These are phyloP conservation scores for Coprinopsis cinerea DNA, from an alignment of 768 basidiomycete genomes.

Conservation along the genomic window DNA sequence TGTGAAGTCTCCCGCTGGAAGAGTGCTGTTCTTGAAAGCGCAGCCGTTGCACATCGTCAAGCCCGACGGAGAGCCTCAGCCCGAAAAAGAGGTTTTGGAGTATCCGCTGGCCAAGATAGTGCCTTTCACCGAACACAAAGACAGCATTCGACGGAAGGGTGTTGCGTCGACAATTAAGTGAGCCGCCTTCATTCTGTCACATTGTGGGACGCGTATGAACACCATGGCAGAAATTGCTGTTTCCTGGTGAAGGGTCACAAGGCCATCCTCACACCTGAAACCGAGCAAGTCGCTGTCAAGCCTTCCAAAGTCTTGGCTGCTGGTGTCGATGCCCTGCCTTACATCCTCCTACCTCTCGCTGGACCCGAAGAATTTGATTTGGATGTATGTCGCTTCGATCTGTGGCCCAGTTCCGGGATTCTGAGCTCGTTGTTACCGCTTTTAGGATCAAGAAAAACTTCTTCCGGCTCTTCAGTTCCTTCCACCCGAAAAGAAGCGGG, in stretches of 20 bases:
- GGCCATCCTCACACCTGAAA: conserved; percentile 65
- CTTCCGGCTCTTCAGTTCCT: conserved; percentile 84
- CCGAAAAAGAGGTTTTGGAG: conserved; percentile 36
- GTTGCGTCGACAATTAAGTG: conserved; percentile 87
- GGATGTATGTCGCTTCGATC: conserved; percentile 43
- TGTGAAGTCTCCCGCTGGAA: conserved; percentile 67
- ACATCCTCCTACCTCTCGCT: conserved; percentile 83
- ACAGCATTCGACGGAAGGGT: conserved; percentile 82
- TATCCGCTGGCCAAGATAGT: conserved; percentile 82
- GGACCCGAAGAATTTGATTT: conserved; percentile 94
- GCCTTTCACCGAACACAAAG: conserved; percentile 84
- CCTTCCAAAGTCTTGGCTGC: conserved; percentile 55
- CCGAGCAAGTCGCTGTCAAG: conserved; percentile 45
- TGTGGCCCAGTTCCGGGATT: background rate
- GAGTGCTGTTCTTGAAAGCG: conserved; percentile 76
- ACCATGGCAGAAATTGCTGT: conserved; percentile 59
- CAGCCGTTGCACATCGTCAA: conserved; percentile 44
- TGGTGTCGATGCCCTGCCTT: conserved; percentile 81
- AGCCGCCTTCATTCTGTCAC: conserved; percentile 14
- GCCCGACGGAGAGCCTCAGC: conserved; percentile 19
- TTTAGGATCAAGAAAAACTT: conserved; percentile 82
- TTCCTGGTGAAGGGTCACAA: conserved; percentile 66
- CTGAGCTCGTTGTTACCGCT: background rate
- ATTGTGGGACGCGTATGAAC: conserved; percentile 8
- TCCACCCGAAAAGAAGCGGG: conserved; percentile 77